Evolutionary conservation across 306 rosid species (phyloP), one percentile per base, ranked within the genome.

Genomic region (Ammopiptanthus mongolicus): DNA sequence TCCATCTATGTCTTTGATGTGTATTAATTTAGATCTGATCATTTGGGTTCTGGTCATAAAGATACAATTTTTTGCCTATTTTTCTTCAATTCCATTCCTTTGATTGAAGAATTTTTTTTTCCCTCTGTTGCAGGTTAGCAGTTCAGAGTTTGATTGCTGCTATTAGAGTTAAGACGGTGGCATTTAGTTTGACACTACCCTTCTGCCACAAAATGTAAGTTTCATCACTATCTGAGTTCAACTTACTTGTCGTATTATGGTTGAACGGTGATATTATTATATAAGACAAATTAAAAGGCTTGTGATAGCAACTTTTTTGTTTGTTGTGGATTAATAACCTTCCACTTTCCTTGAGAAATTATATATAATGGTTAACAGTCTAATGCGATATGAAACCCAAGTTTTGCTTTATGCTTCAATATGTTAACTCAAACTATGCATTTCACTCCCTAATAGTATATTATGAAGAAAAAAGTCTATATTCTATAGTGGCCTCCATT

Each of bases 51-150:
- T 25, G 66, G 17, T 3, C 22, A 34, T 55, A 2, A 19, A 39
- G 46, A 25, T 65, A 0, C 12, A 5, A 8, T 3, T 74, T 68
- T 62, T 52, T 6, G 6, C 3, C 6, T 36, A 18, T 31, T 75
- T 25, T 70, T 12, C n/a, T 9, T 15, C 33, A 3, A 48, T 70
- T 61, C 3, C 7, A 15, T 67, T 69, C 44, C 44, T 70, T 65
- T 62, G 31, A 17, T 56, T 83, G 51, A 53, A 51, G 69, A 59
- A n/a, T n/a, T n/a, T 67, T 64, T 75, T 59, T 69, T 8, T 1
- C 1, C 37, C 0, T 42, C 63, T 47, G 29, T 70, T 82, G 84
- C 84, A 85, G 91, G 76, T 83, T 50, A 44, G 71, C 48, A 42
- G 42, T 75, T 60, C 79, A 37, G 57, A 36, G 53, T 73, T 75